These are phyloP conservation scores for Blastobotrys persicus DNA, from an alignment of 1,139 yeast species.

Conservation along the genomic window DNA sequence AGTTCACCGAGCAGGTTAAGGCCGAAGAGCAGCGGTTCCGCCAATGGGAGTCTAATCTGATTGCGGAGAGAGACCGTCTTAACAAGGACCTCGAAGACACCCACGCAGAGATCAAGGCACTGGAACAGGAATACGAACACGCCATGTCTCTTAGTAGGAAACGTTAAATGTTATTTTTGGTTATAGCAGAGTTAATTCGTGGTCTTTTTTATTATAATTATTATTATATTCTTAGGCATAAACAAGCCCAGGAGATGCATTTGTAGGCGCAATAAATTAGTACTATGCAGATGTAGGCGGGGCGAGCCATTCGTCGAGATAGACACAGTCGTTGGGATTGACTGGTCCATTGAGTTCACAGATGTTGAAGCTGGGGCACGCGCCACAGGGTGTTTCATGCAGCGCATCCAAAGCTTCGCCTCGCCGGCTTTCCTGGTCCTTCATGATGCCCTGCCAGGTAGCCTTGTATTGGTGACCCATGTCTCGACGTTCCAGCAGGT, in stretches of 20 bases:
- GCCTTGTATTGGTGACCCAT: constrained; percentile 46
- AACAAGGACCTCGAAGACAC: constrained; percentile 91
- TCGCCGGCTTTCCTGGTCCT: constrained; percentile 19
- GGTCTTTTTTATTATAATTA: too few species aligned
- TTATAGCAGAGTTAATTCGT: too few species aligned
- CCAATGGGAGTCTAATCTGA: constrained; percentile 97
- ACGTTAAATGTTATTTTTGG: constrained; percentile 17
- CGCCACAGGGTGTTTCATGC: constrained; percentile 39
- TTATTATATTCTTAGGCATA: too few species aligned
- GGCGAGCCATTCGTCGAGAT: constrained; percentile 38
- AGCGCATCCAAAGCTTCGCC: constrained; percentile 29
- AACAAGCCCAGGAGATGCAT: too few species aligned
- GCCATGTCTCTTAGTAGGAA: constrained; percentile 23
- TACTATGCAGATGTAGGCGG: background rate
- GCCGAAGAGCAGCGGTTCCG: constrained; percentile 95
- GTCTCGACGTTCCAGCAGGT: constrained; percentile 66
- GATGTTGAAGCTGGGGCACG: constrained; percentile 34
- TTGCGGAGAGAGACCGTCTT: constrained; percentile 88
- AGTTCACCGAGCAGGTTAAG: constrained; percentile 97
- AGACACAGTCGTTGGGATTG: constrained; percentile 36
- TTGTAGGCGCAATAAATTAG: too few species aligned
- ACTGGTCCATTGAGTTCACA: constrained; percentile 37
- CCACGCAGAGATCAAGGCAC: constrained; percentile 47
- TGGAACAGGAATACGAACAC: constrained; percentile 36
- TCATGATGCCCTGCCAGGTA: constrained; percentile 42